Evolutionary conservation across 768 basidiomycete species (phyloP).

Genomic region (Mycena floridula): DNA sequence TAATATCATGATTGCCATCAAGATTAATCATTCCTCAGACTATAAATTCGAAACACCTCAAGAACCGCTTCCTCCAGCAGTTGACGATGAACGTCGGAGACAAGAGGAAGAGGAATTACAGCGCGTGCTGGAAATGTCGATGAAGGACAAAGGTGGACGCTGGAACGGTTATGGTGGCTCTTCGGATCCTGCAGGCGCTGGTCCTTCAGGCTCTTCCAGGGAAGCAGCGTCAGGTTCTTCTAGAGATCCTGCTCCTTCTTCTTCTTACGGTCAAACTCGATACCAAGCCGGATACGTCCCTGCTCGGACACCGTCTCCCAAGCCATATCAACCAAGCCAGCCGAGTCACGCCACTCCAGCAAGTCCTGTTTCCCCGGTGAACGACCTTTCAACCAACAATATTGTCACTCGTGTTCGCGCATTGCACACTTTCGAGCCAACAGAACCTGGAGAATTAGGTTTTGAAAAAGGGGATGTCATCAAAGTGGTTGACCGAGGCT

Average conservation of each 20-base stretch:
- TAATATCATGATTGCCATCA: background rate
- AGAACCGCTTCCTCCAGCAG: constrained; percentile 60
- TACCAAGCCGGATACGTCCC: constrained; percentile 54
- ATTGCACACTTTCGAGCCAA: constrained; percentile 81
- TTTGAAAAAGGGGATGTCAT: constrained; percentile 93
- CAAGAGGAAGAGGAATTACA: constrained; percentile 94
- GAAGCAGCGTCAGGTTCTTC: too few species aligned
- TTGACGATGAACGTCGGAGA: constrained; percentile 75
- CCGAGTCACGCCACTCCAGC: constrained; percentile 5
- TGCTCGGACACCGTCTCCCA: constrained; percentile 42
- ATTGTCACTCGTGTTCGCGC: constrained; percentile 84
- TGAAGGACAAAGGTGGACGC: constrained; percentile 85
- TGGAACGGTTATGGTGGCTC: constrained; percentile 43
- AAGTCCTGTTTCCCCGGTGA: constrained; percentile 11
- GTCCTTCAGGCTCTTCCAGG: constrained; percentile 13
- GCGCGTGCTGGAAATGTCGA: constrained; percentile 87
- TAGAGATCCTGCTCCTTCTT: constrained; percentile 1
- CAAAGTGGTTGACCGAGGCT: constrained; percentile 90
- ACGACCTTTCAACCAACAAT: constrained; percentile 16
- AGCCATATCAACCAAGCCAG: background rate
- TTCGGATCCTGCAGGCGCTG: constrained; percentile 27
- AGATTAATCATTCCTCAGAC: constrained; percentile 32
- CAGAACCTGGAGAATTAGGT: constrained; percentile 83
- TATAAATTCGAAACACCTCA: constrained; percentile 62
- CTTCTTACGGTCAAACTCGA: constrained; percentile 21